Evolutionary conservation across 805 yeast species (phyloP).

Genomic region (Ogataea dorogensis): DNA sequence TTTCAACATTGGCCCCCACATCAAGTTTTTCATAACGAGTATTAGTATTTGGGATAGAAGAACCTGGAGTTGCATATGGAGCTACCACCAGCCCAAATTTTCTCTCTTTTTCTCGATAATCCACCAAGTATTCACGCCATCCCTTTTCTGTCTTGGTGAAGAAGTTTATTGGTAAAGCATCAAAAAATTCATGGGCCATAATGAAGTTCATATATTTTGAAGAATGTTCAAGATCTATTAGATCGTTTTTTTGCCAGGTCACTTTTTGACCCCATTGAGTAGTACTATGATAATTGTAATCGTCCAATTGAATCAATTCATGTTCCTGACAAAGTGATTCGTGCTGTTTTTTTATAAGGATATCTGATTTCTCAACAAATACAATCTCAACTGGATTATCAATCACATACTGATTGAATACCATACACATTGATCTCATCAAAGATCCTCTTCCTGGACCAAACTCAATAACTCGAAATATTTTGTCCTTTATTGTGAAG

Average conservation of each 20-base stretch:
- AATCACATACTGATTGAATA: slow-evolving; percentile 42
- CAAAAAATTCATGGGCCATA: slow-evolving; percentile 84
- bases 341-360: slow-evolving; percentile 58
- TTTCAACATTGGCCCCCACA: slow-evolving; percentile 59
- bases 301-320: slow-evolving; percentile 28
- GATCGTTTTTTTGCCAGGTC: slow-evolving; percentile 56
- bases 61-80: slow-evolving; percentile 60
- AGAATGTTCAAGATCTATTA: slow-evolving; percentile 41
- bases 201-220: slow-evolving; percentile 51
- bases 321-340: slow-evolving; percentile 41
- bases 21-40: slow-evolving; percentile 54
- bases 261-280: slow-evolving; percentile 54
- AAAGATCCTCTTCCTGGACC: slow-evolving; percentile 88
- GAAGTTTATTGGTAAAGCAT: slow-evolving; percentile 77
- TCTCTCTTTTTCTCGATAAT: slow-evolving; percentile 36
- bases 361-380: slow-evolving; percentile 70
- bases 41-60: slow-evolving; percentile 51
- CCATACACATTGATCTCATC: slow-evolving; percentile 59
- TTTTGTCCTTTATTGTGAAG: slow-evolving; percentile 26
- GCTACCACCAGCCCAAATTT: slow-evolving; percentile 56
- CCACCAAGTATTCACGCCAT: slow-evolving; percentile 79
- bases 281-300: slow-evolving; percentile 35
- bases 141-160: slow-evolving; percentile 62
- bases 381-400: slow-evolving; percentile 44
- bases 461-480: slow-evolving; percentile 62